Evolutionary conservation across 2,329 filamentous ascomycete species (phyloP).

Genomic region (Epichloe sp.): DNA sequence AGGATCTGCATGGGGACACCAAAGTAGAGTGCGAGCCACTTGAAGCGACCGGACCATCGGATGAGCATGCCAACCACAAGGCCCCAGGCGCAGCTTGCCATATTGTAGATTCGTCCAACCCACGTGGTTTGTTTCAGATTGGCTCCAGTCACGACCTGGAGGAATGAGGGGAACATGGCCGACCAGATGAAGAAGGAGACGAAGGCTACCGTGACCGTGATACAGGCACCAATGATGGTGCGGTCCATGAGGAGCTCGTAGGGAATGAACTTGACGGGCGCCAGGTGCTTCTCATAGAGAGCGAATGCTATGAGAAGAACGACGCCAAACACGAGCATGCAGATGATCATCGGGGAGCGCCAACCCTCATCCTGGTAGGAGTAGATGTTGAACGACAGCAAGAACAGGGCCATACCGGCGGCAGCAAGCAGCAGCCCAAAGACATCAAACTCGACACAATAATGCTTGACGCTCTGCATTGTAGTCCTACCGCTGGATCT

Average conservation of each 20-base stretch:
- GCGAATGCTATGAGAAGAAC: conserved; percentile 42
- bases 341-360: conserved; percentile 39
- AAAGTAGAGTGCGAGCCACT: conserved; percentile 27
- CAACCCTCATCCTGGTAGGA: conserved; percentile 33
- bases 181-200: conserved; percentile 39
- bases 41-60: conserved; percentile 32
- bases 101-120: conserved; percentile 30
- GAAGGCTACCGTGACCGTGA: conserved; percentile 30
- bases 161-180: conserved; percentile 41
- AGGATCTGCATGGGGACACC: conserved; percentile 40
- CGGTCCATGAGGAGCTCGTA: conserved; percentile 35
- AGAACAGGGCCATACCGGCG: conserved; percentile 43
- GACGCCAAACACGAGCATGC: conserved; percentile 48
- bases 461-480: conserved; percentile 34
- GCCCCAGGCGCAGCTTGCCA: conserved; percentile 37
- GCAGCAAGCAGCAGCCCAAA: conserved; percentile 8
- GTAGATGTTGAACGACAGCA: conserved; percentile 52
- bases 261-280: conserved; percentile 43
- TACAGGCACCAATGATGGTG: conserved; percentile 38
- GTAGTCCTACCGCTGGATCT: background rate
- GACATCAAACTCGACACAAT: conserved; percentile 43
- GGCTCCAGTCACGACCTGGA: conserved; percentile 35
- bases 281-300: conserved; percentile 44
- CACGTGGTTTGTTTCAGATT: conserved; percentile 33
- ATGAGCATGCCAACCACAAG: conserved; percentile 35